Percentiles rank a stretch among this genome's conserved stretches.
Evolutionary conservation across 176 grass and related monocot genomes (phyloP).

Genomic region (maize (Zea mays)): Zm-B73-REFERENCE-NAM-5.0 NC_050098.1:161993501-161994000

Average conservation of each 20-base stretch:
- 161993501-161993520: slow-evolving; percentile 32
- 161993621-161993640: slow-evolving; percentile 1
- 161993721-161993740: background rate
- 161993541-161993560: slow-evolving; percentile 33
- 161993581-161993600: slow-evolving; percentile 29
- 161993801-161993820: slow-evolving; percentile 11
- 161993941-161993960: slow-evolving; percentile 39
- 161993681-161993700: background rate
- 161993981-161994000: slow-evolving; percentile 12
- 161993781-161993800: background rate
- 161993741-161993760: background rate
- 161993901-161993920: slow-evolving; percentile 43
- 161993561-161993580: slow-evolving; percentile 44
- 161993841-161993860: slow-evolving; percentile 8
- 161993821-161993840: background rate
- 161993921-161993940: slow-evolving; percentile 64
- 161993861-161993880: slow-evolving; percentile 48
- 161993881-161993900: slow-evolving; percentile 38
- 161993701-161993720: too few species aligned
- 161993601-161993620: slow-evolving; percentile 40
- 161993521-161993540: background rate
- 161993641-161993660: slow-evolving; percentile 15
- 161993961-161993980: slow-evolving; percentile 44
- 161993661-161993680: slow-evolving; percentile 5
- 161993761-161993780: slow-evolving; percentile 31